These are phyloP conservation scores for Ceratopteris richardii DNA, from an alignment of 75 land plant genomes.

Conservation along the genomic window DNA sequence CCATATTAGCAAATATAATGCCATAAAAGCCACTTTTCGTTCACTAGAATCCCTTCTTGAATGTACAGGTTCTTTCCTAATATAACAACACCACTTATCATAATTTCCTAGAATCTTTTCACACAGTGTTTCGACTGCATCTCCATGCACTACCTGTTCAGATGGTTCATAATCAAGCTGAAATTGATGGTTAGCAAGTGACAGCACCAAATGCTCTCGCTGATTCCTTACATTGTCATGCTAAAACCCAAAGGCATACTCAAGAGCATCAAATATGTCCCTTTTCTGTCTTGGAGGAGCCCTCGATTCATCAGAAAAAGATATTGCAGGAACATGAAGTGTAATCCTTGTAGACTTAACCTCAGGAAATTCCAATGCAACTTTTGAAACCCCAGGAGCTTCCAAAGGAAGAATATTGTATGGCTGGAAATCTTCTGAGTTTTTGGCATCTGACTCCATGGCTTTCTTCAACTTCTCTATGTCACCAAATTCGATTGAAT, in stretches of 20 bases:
- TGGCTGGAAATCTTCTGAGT: conserved; percentile 49
- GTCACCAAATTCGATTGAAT: too few relatives aligned
- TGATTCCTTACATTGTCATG: conserved; percentile 83
- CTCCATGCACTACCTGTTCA: neutral
- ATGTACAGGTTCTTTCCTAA: neutral
- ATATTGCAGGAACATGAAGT: conserved; percentile 43
- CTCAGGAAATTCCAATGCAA: conserved; percentile 68
- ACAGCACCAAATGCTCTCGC: conserved; percentile 77
- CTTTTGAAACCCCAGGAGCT: conserved; percentile 65
- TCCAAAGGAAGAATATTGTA: conserved; percentile 96
- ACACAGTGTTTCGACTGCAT: neutral
- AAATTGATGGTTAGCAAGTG: conserved; percentile 75
- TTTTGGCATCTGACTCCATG: conserved; percentile 66
- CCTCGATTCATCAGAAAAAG: conserved; percentile 49
- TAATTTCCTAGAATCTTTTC: neutral
- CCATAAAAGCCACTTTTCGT: too few relatives aligned
- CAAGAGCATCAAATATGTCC: conserved; percentile 85
- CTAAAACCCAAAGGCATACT: conserved; percentile 95
- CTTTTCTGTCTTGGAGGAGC: conserved; percentile 33
- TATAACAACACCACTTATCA: conserved; percentile 1
- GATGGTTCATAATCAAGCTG: conserved; percentile 23
- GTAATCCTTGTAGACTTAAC: conserved; percentile 66
- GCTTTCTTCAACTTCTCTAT: conserved; percentile 63
- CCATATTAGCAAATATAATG: too few relatives aligned
- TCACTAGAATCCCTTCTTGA: too few relatives aligned